Base-by-base conservation (phyloP, 352 stramenopile genomes). In the Globisporangium recalcitrans region DNA sequence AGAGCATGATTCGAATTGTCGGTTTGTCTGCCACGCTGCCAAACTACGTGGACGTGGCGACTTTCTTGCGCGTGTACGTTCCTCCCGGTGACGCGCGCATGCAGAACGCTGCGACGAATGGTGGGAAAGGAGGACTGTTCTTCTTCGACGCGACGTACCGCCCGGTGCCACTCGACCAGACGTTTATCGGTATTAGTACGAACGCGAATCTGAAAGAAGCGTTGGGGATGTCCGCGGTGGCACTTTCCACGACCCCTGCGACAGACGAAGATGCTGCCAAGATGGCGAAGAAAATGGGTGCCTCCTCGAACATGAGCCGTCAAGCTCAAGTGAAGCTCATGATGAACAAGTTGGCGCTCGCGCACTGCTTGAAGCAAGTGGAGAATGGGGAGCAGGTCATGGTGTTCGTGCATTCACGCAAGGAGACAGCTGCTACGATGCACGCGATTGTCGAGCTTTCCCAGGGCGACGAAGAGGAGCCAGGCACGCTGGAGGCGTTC, bases 361-460 rank as follows among this genome's bases (percentile, higher is more conserved):
- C 75, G 1, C 84, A 92, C 52, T 93, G 85, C 44, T 52, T 93
- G 19, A 71, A 77, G 46, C 83, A 91, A 38, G 74, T 92, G 0
- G 65, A 78, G 42, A 71, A 82, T 38, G 75, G 80, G 13, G 77
- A 96, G 64, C 87, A 96, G 61, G 84, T 99, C 3, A 99, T 99
- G 98, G 95, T 99, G 9, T 99, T 99, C 81, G 97, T 99, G 8
- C 97, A 99, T 74, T 98, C 92, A 16, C 91, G 98, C 34, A 99
- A 99, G 68, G 97, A 99, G 54, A 99, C 98, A 0, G 87, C 93
- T 22, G 87, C 88, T 34, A 99, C 98, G 14, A 97, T 98, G 61
- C 87, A 83, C 38, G 91, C 88, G 6, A 81, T 99, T 9, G 75
- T 96, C 9, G 95, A 99, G 58, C 76, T 93, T 16, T 90, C 96